Percentiles rank a stretch among this genome's conserved stretches.
Evolutionary conservation across 179 eudicot genomes (phyloP).

Genomic region (Camellia oleifera): DNA sequence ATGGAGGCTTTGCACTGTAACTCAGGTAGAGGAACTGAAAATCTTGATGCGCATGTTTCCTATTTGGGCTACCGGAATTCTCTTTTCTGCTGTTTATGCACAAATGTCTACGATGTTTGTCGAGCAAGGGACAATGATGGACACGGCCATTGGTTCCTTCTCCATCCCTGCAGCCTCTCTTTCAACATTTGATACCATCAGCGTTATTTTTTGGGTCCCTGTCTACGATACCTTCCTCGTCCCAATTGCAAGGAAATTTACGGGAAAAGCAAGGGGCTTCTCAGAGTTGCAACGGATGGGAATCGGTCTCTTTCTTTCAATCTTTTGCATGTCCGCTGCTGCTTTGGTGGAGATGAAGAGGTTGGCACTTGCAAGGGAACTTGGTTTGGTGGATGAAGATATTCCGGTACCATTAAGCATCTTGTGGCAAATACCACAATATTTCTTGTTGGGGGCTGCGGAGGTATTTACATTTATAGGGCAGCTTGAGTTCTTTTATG

Average conservation of each 20-base stretch:
- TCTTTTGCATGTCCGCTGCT: constrained; percentile 48
- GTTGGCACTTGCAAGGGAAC: constrained; percentile 35
- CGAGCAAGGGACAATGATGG: constrained; percentile 63
- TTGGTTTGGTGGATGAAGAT: constrained; percentile 30
- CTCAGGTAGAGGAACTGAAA: constrained; percentile 23
- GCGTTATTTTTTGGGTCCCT: constrained; percentile 50
- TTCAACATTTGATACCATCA: constrained; percentile 38
- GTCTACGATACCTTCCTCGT: constrained; percentile 50
- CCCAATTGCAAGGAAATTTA: constrained; percentile 42
- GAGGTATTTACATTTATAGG: no score
- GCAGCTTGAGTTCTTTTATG: constrained; percentile 22
- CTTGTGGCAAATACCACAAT: constrained; percentile 48
- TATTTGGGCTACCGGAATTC: constrained; percentile 52
- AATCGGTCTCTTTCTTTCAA: constrained; percentile 49
- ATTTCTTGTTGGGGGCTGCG: no score
- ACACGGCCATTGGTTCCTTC: constrained; percentile 45
- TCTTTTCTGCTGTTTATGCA: constrained; percentile 43
- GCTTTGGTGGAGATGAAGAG: constrained; percentile 54
- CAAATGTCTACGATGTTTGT: constrained; percentile 57
- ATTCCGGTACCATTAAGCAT: constrained; percentile 42
- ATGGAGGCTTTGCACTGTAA: constrained; percentile 63
- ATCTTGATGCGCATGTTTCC: constrained; percentile 60
- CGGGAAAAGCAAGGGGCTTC: constrained; percentile 46
- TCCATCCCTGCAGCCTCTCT: constrained; percentile 14
- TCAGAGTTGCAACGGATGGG: constrained; percentile 61